Evolutionary conservation across 1,284 basidiomycete genomes (phyloP), one percentile per base, ranked within the genome.

Genomic region (Austroboletus niveus): DNA sequence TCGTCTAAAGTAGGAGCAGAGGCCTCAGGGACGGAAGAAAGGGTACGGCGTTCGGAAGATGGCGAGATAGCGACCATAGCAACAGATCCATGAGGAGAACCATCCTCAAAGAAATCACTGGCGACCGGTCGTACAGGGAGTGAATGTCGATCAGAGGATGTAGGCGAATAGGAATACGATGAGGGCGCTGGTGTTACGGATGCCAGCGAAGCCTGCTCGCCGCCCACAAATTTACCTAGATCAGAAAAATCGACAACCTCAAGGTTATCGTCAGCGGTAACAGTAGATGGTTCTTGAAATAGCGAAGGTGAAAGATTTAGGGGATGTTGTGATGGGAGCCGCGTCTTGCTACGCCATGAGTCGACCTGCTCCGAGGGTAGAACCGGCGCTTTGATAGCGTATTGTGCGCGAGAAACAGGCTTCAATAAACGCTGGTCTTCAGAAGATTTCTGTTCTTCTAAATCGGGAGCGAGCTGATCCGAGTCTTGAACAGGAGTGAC

Each of bases 181-280:
- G 60, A 55, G 35, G 55, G 57, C 42, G 54, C 45, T 31, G 60
- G 42, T 32, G 57, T 51, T 15, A 40, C 51, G 29, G 56, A 38
- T 29, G 42, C 43, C 54, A 51, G 36, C 43, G 56, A 49, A 42
- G 35, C 30, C 39, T 60, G 45, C 22, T 62, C 65, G 17, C 71
- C 69, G 31, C 79, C 82, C 20, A 85, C 74, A 49, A 91, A 78
- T 68, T 81, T 85, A 39, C 76, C 84, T 65, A 91, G 73, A 46
- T 92, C 87, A 11, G 79, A 79, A 61, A 89, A 92, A 61, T 92
- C 88, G 17, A 92, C 76, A 14, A 88, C 78, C 60, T 90, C 87
- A 4, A 90, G 73, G 46, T 83, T 78, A 55, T 85, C 85, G 29
- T 78, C 80, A 5, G 73, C 66, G 51, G 71, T 68, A 41, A 75